Conservation (phyloP, 73 alveolate species). For the Stentor coeruleus region DNA sequence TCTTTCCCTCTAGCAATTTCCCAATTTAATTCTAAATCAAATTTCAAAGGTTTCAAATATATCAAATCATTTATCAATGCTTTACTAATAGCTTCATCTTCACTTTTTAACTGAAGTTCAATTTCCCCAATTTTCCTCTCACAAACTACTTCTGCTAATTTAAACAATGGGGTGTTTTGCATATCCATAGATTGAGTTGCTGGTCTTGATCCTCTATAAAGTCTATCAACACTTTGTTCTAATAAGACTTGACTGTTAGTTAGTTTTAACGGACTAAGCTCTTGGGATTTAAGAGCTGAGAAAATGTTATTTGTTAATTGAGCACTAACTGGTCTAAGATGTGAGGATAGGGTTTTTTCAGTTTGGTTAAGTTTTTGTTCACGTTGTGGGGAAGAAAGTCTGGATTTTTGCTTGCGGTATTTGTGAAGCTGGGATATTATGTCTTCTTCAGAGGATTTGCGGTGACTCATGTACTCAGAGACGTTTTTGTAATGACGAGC, state of each 20-base stretch:
- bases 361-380: not conserved
- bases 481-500: not conserved
- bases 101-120: not conserved
- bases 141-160: slow-evolving; percentile 12
- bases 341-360: not conserved
- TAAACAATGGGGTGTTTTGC: not conserved
- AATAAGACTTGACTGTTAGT: not conserved
- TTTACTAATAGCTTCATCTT: not conserved
- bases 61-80: not conserved
- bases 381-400: not conserved
- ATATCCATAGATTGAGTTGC: not conserved
- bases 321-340: not conserved
- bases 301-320: not conserved
- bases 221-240: not conserved
- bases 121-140: not conserved
- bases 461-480: not conserved
- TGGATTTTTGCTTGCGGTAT: slow-evolving; percentile 14
- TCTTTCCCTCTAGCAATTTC: slow-evolving; percentile 23
- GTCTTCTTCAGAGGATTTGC: not conserved
- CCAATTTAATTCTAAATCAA: not conserved
- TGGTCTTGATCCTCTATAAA: slow-evolving; percentile 17
- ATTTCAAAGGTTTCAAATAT: not conserved
- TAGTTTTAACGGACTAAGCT: not conserved
- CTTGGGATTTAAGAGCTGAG: not conserved
- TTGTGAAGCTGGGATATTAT: not conserved